Conservation (phyloP, 768 basidiomycete species). For the Leccinum subgranulosum region DNA sequence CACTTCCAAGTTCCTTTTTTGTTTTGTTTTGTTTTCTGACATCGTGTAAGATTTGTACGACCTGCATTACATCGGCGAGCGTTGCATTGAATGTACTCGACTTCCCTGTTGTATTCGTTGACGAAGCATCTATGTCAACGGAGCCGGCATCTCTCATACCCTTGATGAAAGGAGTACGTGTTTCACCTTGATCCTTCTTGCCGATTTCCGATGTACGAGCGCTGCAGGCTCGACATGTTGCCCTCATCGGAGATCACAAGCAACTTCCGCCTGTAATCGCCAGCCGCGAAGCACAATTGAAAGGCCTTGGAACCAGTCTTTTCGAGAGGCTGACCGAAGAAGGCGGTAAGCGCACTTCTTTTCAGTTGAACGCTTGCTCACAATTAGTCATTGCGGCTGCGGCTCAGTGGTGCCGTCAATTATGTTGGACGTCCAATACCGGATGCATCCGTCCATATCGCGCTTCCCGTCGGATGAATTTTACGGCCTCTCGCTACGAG, state of each 20-base stretch:
- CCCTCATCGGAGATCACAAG: constrained; percentile 96
- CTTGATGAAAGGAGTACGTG: constrained; percentile 87
- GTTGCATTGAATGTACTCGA: constrained; percentile 66
- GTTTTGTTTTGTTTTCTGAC: constrained; percentile 4
- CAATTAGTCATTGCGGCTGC: constrained; percentile 6
- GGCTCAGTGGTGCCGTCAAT: constrained; percentile 74
- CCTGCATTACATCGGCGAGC: constrained; percentile 77
- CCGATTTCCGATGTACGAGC: constrained; percentile 13
- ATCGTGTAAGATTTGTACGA: constrained; percentile 72
- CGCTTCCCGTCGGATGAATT: constrained; percentile 83
- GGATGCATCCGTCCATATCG: constrained; percentile 92
- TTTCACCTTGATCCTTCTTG: constrained; percentile 6
- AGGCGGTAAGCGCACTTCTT: constrained; percentile 51
- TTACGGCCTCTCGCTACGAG: constrained; percentile 64
- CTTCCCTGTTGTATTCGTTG: constrained; percentile 90
- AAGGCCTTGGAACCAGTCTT: constrained; percentile 75
- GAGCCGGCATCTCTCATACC: constrained; percentile 91
- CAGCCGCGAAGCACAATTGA: constrained; percentile 67
- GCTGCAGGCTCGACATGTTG: constrained; percentile 69
- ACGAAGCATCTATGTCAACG: constrained; percentile 96
- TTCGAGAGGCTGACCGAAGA: constrained; percentile 90
- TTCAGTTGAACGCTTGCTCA: constrained; percentile 1
- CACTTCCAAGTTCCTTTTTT: background rate
- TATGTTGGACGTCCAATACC: constrained; percentile 93
- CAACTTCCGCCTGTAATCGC: constrained; percentile 88